Percentiles rank a stretch among this genome's conserved stretches.
These are phyloP conservation scores for Rhynchospora pubera DNA, from an alignment of 176 grass and related monocot genomes.

Conservation along the genomic window DNA sequence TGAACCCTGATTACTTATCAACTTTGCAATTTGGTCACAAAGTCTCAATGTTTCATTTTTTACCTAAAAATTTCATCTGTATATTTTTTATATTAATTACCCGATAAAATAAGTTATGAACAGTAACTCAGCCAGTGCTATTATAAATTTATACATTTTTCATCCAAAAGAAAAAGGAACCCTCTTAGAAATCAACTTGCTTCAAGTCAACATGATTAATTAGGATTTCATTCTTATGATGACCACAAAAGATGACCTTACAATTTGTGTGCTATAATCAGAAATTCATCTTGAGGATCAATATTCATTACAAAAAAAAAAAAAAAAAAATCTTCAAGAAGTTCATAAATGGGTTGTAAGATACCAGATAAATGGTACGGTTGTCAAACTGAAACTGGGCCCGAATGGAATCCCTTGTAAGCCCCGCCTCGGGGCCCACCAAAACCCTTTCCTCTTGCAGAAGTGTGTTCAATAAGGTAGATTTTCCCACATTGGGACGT, in stretches of 20 bases:
- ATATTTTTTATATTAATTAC: background rate
- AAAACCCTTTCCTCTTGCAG: slow-evolving; percentile 95
- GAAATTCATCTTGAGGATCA: background rate
- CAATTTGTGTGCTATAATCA: background rate
- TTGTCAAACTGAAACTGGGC: slow-evolving; percentile 84
- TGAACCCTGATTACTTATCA: background rate
- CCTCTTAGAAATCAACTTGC: background rate
- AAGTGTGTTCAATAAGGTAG: slow-evolving; percentile 82
- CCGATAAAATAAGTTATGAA: background rate
- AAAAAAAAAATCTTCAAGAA: background rate
- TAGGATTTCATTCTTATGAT: background rate
- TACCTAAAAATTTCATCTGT: background rate
- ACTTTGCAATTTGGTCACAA: background rate
- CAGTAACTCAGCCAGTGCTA: background rate
- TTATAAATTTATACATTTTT: background rate
- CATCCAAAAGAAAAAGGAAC: background rate
- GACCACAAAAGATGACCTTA: background rate
- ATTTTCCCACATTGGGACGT: slow-evolving; percentile 93
- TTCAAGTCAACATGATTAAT: background rate
- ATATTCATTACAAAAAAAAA: background rate
- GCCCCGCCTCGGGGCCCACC: slow-evolving; percentile 89
- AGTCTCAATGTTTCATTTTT: background rate
- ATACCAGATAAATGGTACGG: slow-evolving; percentile 86
- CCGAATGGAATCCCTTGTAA: slow-evolving; percentile 93
- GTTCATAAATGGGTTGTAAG: slow-evolving; percentile 14